Conservation (phyloP, 2,329 filamentous ascomycete genomes). For the Nemania sp. region DNA sequence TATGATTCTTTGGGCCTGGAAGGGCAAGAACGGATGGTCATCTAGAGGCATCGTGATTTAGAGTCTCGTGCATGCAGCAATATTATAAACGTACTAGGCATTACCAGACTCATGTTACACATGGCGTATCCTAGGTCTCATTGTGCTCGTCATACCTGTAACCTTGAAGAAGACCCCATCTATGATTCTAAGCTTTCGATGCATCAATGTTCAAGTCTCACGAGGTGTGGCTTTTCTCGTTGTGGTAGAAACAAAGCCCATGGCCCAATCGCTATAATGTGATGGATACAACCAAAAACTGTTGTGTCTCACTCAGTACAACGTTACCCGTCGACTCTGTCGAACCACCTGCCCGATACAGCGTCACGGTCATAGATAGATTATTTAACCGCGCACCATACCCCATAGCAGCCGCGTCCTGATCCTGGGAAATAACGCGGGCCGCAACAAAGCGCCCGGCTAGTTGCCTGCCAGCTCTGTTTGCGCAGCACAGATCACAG, state of each 20-base stretch:
- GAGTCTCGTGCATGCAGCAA: constrained; percentile 8
- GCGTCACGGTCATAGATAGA: background rate
- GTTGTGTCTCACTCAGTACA: background rate
- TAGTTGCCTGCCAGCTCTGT: background rate
- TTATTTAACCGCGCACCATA: background rate
- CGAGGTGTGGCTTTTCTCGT: background rate
- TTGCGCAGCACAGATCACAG: background rate
- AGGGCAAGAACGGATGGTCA: constrained; percentile 80
- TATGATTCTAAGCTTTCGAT: background rate
- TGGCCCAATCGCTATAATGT: background rate
- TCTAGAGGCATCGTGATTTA: constrained; percentile 77
- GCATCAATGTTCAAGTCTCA: background rate
- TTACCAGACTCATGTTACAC: background rate
- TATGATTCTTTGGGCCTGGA: constrained; percentile 84
- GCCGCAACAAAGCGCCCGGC: background rate
- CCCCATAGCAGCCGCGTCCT: constrained; percentile 12
- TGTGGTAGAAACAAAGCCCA: background rate
- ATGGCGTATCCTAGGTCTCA: background rate
- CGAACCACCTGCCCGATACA: constrained; percentile 4
- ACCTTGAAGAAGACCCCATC: background rate
- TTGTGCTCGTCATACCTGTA: constrained; percentile 11
- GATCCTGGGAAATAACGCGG: background rate
- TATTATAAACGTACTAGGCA: constrained; percentile 17
- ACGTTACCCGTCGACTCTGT: background rate
- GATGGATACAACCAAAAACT: background rate